Evolutionary conservation across 495 filamentous ascomycete species (phyloP).

Genomic region (Xylaria grammica): DNA sequence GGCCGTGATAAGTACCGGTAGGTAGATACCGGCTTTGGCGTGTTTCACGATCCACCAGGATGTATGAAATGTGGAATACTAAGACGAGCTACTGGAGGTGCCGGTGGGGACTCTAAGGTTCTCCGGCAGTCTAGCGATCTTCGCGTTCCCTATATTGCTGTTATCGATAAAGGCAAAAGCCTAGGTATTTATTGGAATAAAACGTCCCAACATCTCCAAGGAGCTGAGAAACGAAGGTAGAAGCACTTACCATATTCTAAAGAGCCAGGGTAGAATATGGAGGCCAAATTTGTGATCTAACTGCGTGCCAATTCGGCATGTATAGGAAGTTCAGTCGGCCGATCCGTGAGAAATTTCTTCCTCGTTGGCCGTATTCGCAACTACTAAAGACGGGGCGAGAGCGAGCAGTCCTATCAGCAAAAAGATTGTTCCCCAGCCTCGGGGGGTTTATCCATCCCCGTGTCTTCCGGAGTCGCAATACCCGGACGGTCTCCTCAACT

Average conservation of each 20-base stretch:
- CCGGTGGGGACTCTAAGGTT: constrained; percentile 47
- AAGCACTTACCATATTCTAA: constrained; percentile 47
- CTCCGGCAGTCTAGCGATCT: constrained; percentile 49
- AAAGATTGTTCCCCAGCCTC: constrained; percentile 51
- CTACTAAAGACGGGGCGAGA: too few species aligned
- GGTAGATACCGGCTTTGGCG: constrained; percentile 60
- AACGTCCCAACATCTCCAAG: too few species aligned
- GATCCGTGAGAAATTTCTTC: too few species aligned
- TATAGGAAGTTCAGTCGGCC: not conserved
- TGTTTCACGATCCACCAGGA: constrained; percentile 63
- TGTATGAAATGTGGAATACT: constrained; percentile 58
- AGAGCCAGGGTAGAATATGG: constrained; percentile 56
- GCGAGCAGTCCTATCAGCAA: too few species aligned
- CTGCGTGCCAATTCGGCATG: not conserved
- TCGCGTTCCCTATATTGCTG: constrained; percentile 56
- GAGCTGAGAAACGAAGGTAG: not conserved
- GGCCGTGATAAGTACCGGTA: constrained; percentile 54
- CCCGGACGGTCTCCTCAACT: too few species aligned
- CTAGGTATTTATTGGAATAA: constrained; percentile 17
- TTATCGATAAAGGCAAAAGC: constrained; percentile 61
- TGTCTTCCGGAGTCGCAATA: not conserved
- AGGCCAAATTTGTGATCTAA: constrained; percentile 39
- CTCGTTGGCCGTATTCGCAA: too few species aligned
- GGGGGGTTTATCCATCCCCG: constrained; percentile 42
- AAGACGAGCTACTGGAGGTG: constrained; percentile 51